phyloP scores from a whole-genome alignment of 345 rosid species.

The Eutrema heterophyllum region DNA sequence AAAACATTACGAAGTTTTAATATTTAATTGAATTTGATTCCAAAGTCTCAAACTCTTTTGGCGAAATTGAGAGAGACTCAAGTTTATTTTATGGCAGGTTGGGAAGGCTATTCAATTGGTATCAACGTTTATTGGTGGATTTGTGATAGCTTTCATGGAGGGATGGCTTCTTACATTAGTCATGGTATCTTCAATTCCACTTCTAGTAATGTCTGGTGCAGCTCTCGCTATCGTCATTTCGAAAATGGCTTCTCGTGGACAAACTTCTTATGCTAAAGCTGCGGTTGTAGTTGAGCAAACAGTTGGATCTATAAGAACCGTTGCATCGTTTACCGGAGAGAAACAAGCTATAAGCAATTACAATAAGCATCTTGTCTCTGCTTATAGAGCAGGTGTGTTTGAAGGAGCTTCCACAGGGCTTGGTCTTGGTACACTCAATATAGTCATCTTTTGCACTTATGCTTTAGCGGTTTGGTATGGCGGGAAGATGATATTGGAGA shows the following conservation, averaged over 20 bases:
- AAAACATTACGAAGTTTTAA: background rate
- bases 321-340: conserved; percentile 70
- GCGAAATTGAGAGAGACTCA: background rate
- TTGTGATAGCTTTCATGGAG: conserved; percentile 52
- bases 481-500: conserved; percentile 50
- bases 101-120: conserved; percentile 58
- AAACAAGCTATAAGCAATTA: conserved; percentile 45
- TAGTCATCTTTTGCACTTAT: conserved; percentile 42
- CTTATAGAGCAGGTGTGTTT: conserved; percentile 45
- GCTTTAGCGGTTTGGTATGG: conserved; percentile 65
- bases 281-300: conserved; percentile 57
- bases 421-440: conserved; percentile 39
- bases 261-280: conserved; percentile 52
- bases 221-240: conserved; percentile 33
- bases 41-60: background rate
- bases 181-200: conserved; percentile 54
- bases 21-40: too few species aligned
- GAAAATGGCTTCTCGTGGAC: conserved; percentile 49
- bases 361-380: conserved; percentile 44
- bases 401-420: conserved; percentile 61
- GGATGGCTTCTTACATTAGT: conserved; percentile 76
- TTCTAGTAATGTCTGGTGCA: conserved; percentile 52
- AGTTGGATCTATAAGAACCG: conserved; percentile 75
- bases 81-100: conserved; percentile 35
- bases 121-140: conserved; percentile 60